Base-by-base conservation (phyloP, 2,329 filamentous ascomycete genomes). In the Aulographum hederae region DNA sequence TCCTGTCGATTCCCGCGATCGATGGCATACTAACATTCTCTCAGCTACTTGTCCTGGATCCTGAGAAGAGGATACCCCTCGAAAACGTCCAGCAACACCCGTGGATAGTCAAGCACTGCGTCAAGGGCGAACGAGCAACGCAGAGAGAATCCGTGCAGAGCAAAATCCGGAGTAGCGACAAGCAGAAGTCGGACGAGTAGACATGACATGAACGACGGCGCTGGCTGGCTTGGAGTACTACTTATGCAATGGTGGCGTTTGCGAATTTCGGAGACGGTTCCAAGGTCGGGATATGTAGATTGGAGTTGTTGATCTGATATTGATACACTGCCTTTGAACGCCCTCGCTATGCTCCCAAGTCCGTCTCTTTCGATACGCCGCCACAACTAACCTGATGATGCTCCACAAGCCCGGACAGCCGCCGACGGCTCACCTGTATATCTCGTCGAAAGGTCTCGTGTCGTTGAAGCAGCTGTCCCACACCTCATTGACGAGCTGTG, bases 391-490 rank as follows among this genome's bases (percentile, higher is more conserved):
- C n/a, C n/a, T n/a, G n/a, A n/a, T n/a, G n/a, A n/a, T n/a, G n/a
- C n/a, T n/a, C n/a, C n/a, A n/a, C n/a, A n/a, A n/a, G n/a, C n/a
- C n/a, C n/a, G n/a, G n/a, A n/a, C n/a, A n/a, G n/a, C n/a, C n/a
- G n/a, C n/a, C n/a, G n/a, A n/a, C n/a, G n/a, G n/a, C n/a, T 47
- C 40, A 86, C 52, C 81, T 74, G 53, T 93, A 98, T 32, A 98
- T 84, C 52, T 95, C 86, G 52, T 95, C 84, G 55, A 98, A 98
- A 2, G 89, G 89, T 46, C 89, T 65, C 3, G 86, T 95, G 55
- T 98, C 89, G 32, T 70, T 62, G 52, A 92, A 98, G 54, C 89
- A 98, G 45, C 84, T 94, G 43, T 93, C 85, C 82, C 86, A 98
- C n/a, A 98, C 89, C 54, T 92, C 77, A 54, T 95, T 89, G 35